Conservation (phyloP, 192 early-diverging fungal genomes). For the Linnemannia elongata region DNA sequence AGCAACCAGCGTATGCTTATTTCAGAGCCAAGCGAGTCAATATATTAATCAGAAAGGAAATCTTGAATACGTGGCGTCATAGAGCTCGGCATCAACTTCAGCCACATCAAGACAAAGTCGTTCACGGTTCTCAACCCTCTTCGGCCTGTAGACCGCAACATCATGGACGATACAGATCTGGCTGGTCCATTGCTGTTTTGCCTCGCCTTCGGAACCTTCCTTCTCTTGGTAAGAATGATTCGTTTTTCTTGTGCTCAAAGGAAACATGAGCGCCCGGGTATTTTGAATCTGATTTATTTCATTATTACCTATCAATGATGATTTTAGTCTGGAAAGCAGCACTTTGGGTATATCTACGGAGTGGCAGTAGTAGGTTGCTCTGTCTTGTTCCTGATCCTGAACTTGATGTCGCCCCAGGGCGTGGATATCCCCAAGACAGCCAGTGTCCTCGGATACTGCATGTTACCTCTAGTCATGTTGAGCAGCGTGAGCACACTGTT, state of each 20-base stretch:
- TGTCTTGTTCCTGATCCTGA: constrained; percentile 89
- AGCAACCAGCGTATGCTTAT: neutral
- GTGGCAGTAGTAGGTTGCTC: constrained; percentile 90
- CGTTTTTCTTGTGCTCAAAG: neutral
- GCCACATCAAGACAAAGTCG: constrained; percentile 90
- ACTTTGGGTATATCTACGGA: constrained; percentile 99
- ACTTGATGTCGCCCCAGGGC: constrained; percentile 93
- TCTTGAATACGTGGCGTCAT: neutral
- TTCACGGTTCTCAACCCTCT: constrained; percentile 91
- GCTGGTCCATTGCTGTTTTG: constrained; percentile 95
- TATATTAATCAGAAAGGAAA: neutral
- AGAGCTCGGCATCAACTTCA: constrained; percentile 97
- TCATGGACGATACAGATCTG: constrained; percentile 97
- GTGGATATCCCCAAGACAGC: constrained; percentile 91
- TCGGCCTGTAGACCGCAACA: constrained; percentile 77
- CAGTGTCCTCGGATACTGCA: constrained; percentile 96
- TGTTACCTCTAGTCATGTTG: constrained; percentile 94
- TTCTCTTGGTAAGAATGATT: constrained; percentile 75
- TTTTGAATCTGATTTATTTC: neutral
- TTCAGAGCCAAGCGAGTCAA: neutral
- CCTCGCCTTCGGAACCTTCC: constrained; percentile 89
- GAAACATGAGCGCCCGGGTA: neutral
- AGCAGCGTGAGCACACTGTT: constrained; percentile 80
- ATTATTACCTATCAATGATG: neutral
- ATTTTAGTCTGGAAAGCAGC: constrained; percentile 85